Base-by-base conservation (phyloP, 78 protist species). In the Acrasis kona region DNA sequence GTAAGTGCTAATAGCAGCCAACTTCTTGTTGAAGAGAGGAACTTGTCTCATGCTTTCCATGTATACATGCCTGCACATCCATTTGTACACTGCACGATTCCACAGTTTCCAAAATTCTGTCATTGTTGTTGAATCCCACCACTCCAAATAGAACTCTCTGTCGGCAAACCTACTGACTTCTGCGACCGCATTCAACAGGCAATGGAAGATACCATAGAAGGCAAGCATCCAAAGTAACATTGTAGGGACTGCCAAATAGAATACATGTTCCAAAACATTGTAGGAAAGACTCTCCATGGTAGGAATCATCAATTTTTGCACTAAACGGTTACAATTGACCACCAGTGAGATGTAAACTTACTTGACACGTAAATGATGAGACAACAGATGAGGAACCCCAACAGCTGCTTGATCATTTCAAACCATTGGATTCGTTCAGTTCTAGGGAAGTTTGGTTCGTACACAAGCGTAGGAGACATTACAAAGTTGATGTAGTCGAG, bases 131-230 rank as follows among this genome's bases (percentile, higher is more conserved):
- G 88, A 4, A 40, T 89, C 87, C 92, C 92, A 89, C 92, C 92
- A 89, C 82, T 84, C 89, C 42, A 72, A 77, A 67, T 89, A 89
- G 41, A 89, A 89, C 34, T 87, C 85, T 34, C 91, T 37, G 41
- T 87, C 91, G 2, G 87, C 91, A 58, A 67, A 87, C 5, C 32
- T 41, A 7, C 84, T 80, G 27, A 89, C 38, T 65, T 89, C 92
- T n/a, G 92, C 83, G 67, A 76, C 70, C 32, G 77, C 78, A 84
- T 87, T 87, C 32, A 87, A 68, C 39, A 68, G 34, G 69, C 89
- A 80, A 74, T 89, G 91, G 68, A 89, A 89, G 36, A 89, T 83
- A n/a, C 84, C 82, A 82, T 84, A 89, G 42, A 89, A 89, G 70
- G 85, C 88, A 41, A 88, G 57, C 39, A 89, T 58, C 93, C 93